A percentile compares a stretch with the other conserved stretches of the same genome.
Evolutionary conservation across 352 stramenopile species (phyloP).

Genomic region (Detonula confervacea): DNA sequence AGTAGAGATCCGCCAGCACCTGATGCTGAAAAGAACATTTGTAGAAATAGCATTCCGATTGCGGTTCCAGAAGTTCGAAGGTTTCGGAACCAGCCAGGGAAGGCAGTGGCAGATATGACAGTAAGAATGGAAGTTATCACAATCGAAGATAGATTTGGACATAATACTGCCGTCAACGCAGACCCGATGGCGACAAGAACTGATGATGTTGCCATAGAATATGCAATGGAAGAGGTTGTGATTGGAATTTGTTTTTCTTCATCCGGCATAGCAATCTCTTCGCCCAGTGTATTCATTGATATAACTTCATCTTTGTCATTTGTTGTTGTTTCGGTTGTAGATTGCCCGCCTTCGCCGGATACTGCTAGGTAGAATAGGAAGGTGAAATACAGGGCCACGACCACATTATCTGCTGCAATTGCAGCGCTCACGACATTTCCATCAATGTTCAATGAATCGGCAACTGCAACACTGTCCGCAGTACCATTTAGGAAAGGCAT

Average conservation of each 20-base stretch:
- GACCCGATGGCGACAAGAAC: constrained; percentile 64
- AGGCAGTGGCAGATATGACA: constrained; percentile 70
- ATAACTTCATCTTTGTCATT: constrained; percentile 21
- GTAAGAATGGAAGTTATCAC: constrained; percentile 79
- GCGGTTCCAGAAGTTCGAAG: constrained; percentile 67
- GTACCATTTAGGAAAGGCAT: background rate
- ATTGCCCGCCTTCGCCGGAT: constrained; percentile 28
- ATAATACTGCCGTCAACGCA: constrained; percentile 60
- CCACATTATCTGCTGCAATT: constrained; percentile 88
- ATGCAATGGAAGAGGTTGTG: constrained; percentile 59
- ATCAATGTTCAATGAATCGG: constrained; percentile 80
- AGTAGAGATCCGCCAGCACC: constrained; percentile 79
- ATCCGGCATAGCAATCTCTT: constrained; percentile 37
- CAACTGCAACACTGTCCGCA: constrained; percentile 75
- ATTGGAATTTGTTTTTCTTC: constrained; percentile 42
- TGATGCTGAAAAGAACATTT: constrained; percentile 88
- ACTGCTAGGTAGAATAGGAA: constrained; percentile 85
- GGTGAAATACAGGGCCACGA: constrained; percentile 87
- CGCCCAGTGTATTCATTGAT: constrained; percentile 9
- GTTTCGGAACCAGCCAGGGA: constrained; percentile 69
- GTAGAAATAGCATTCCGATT: constrained; percentile 83
- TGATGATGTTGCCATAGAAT: constrained; percentile 67
- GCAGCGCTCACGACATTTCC: constrained; percentile 80
- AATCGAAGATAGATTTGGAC: constrained; percentile 68
- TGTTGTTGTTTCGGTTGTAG: constrained; percentile 16